phyloP scores from a whole-genome alignment of 2,329 filamentous ascomycete species.

The Calonectria crousiana region DNA sequence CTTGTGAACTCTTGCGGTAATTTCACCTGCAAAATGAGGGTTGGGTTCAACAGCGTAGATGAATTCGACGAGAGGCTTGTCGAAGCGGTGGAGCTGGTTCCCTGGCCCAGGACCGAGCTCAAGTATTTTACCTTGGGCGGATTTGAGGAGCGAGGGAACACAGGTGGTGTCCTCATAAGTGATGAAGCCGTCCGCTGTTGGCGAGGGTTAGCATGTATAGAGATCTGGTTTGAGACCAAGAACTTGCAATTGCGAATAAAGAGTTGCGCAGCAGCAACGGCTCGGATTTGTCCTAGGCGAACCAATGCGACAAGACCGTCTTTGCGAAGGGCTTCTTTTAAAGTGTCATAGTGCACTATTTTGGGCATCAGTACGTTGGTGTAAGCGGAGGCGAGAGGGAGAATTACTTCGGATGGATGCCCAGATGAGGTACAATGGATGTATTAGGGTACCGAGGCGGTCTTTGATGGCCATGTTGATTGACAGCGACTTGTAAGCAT shows the following conservation, averaged over 20 bases:
- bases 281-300: not conserved
- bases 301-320: not conserved
- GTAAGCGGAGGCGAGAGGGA: not conserved
- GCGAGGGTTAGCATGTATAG: not conserved
- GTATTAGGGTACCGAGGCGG: not conserved
- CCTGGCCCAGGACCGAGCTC: constrained; percentile 3
- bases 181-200: not conserved
- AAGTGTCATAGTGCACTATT: not conserved
- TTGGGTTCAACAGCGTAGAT: not conserved
- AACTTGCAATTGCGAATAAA: not conserved
- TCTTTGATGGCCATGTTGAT: not conserved
- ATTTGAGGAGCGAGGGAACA: not conserved
- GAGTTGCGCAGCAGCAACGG: not conserved
- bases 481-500: not conserved
- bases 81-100: not conserved
- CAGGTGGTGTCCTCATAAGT: not conserved
- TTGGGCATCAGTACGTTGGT: not conserved
- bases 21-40: not conserved
- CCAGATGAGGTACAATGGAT: not conserved
- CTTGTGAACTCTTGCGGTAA: not conserved
- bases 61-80: not conserved
- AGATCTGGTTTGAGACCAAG: not conserved
- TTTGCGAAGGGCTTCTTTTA: not conserved
- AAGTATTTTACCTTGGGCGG: not conserved
- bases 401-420: not conserved